Base-by-base conservation (phyloP, 768 basidiomycete genomes). In the Gelatoporia subvermispora region DNA sequence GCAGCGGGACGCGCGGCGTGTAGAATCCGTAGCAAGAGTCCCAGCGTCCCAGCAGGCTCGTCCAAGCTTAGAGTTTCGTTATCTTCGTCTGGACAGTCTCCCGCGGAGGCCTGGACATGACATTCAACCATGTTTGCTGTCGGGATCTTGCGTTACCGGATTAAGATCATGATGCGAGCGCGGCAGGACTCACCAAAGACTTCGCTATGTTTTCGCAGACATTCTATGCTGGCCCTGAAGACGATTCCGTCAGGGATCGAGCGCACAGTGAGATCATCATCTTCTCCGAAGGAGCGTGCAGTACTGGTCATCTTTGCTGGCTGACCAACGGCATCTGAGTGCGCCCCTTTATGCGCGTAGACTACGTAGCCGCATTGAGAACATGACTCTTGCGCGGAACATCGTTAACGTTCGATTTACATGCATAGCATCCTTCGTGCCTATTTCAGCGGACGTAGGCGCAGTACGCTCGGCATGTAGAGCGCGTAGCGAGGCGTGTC, bases 41-140 rank as follows among this genome's bases (percentile, higher is more conserved):
- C 65, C 10, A 87, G 62, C 21, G 69, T 64, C 17, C 68, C 64
- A 17, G 75, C 69, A 11, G 73, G 61, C 60, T 88, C 85, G 45
- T 78, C 69, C 21, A 87, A 61, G 51, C 81, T 78, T 13, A 85
- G 64, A n/a, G 58, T 59, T 45, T 71, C 46, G 11, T 65, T 31
- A 21, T 43, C 59, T 31, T 65, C 65, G 41, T 65, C 56, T 16
- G 53, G 48, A 45, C 45, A 31, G 43, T 47, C 55, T n/a, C 47
- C 51, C 43, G 54, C 41, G 23, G 35, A 56, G 41, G 42, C 35
- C 24, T 43, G 51, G 45, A 79, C 74, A 52, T 83, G 84, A 52
- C 75, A 75, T 21, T 70, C 65, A 61, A 88, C 86, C 85, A 88
- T 87, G 59, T 84, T 75, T 22, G 74, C 85, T 86, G 60, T 10